Base-by-base conservation (phyloP, 1,284 basidiomycete genomes). In the Filobasidium uniguttulatum region DNA sequence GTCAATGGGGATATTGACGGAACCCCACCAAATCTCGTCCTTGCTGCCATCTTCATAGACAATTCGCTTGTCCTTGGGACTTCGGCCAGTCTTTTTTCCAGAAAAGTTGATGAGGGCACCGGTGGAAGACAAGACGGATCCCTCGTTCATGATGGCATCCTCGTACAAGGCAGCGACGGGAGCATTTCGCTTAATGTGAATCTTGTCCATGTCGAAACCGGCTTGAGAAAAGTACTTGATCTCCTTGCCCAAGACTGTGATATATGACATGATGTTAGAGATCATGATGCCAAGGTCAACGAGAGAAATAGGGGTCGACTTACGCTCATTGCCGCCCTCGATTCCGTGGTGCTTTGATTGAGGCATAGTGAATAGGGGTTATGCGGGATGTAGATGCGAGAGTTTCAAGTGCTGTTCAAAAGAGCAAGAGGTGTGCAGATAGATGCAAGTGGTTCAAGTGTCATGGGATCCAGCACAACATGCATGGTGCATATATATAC, bases 31-130 rank as follows among this genome's bases (percentile, higher is more conserved):
- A 70, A 99, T 85, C 59, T 97, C 82, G 67, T 97, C 90, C 71
- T 90, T 96, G 72, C 82, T 86, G 51, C 87, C 85, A 64, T 98
- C 93, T 71, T 99, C 93, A 69, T 79, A 97, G 66, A 99, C 94
- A 63, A 99, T 97, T 62, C 94, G 89, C 81, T 98, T 99, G 81
- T 99, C 94, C 72, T 98, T 98, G 56, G 94, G 93, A 62, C 82
- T 85, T 50, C 94, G 81, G 56, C 94, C 94, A 3, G 94, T 98
- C 78, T 99, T 99, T 78, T 97, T 98, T 41, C 93, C 93, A 15
- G 90, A 96, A 67, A 97, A 98, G 79, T 99, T 99, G 81, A 99
- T 99, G 60, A 99, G 76, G 20, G 93, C 91, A 57, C 94, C 93
- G 17, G 82, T 87, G 33, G 85, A 83, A 46, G 94, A 93, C 73